Conservation (phyloP, 164 flowering plant species). For the Berberis vulgaris region DNA sequence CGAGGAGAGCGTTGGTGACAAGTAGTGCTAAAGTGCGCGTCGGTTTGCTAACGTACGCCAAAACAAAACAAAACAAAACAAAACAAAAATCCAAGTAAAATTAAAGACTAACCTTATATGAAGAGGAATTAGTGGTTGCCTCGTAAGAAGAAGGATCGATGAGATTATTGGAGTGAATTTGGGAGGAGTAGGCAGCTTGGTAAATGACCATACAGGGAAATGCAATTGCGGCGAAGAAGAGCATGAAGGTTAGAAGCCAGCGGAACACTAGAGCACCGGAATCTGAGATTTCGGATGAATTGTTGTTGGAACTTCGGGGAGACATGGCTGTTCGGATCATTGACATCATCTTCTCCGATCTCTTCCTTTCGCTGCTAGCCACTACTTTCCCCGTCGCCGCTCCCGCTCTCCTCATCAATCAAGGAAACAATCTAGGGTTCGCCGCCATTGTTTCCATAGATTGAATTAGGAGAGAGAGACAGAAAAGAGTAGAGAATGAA, state of each 20-base stretch:
- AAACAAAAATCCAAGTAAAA: not conserved
- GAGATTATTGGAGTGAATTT: not conserved
- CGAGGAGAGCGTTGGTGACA: not conserved
- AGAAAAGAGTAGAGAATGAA: too few relatives aligned
- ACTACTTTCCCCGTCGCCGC: not conserved
- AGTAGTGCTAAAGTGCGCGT: not conserved
- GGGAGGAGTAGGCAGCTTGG: not conserved
- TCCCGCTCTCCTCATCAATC: not conserved
- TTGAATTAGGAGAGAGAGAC: too few relatives aligned
- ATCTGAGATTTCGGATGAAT: not conserved
- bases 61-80: not conserved
- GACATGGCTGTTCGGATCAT: not conserved
- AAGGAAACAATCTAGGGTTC: not conserved
- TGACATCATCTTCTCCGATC: not conserved
- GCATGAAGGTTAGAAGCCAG: not conserved
- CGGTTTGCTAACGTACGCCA: not conserved
- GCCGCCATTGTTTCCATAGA: too few relatives aligned
- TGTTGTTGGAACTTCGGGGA: not conserved
- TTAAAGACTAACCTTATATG: not conserved
- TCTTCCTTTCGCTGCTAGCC: not conserved
- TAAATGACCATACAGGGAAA: slow-evolving; percentile 1
- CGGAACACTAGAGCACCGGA: not conserved
- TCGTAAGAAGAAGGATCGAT: not conserved
- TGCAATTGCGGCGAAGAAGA: not conserved
- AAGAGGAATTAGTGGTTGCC: not conserved